These are phyloP conservation scores for Drechslerella coelobrocha DNA, from an alignment of 2,329 filamentous ascomycete genomes.

Conservation along the genomic window DNA sequence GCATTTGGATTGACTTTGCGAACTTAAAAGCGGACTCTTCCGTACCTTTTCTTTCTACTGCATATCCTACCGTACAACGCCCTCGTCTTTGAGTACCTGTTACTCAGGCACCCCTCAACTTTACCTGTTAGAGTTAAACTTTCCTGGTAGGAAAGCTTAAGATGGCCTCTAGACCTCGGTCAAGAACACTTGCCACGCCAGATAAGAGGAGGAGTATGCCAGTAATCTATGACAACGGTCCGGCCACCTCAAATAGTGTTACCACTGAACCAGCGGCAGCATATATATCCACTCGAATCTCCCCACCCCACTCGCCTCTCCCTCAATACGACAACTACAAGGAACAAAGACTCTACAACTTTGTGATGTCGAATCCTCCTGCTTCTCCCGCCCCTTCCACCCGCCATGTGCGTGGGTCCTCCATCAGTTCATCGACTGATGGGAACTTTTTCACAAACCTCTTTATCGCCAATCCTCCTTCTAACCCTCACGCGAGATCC, in stretches of 20 bases:
- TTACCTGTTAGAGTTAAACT: background rate
- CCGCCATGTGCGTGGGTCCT: constrained; percentile 28
- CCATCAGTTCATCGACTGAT: constrained; percentile 30
- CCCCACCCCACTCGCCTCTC: constrained; percentile 32
- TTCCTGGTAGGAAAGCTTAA: constrained; percentile 12
- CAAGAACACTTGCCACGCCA: constrained; percentile 22
- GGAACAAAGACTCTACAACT: constrained; percentile 49
- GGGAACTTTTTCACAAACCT: constrained; percentile 44
- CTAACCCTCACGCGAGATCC: constrained; percentile 25
- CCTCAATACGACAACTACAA: constrained; percentile 44
- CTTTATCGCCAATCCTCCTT: constrained; percentile 20
- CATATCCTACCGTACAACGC: background rate
- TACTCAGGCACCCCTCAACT: constrained; percentile 36
- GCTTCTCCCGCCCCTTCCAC: constrained; percentile 5
- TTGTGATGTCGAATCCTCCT: constrained; percentile 42
- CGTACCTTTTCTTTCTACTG: background rate
- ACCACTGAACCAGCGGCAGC: constrained; percentile 48
- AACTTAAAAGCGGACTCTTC: background rate
- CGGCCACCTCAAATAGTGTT: constrained; percentile 8
- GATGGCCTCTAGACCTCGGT: constrained; percentile 38
- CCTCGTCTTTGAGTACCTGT: constrained; percentile 28
- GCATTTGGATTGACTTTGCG: constrained; percentile 39
- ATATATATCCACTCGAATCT: constrained; percentile 47
- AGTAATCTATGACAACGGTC: constrained; percentile 15
- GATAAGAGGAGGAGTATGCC: constrained; percentile 28